Conservation (phyloP, 83 land plant genomes). For the Thuja plicata region DNA sequence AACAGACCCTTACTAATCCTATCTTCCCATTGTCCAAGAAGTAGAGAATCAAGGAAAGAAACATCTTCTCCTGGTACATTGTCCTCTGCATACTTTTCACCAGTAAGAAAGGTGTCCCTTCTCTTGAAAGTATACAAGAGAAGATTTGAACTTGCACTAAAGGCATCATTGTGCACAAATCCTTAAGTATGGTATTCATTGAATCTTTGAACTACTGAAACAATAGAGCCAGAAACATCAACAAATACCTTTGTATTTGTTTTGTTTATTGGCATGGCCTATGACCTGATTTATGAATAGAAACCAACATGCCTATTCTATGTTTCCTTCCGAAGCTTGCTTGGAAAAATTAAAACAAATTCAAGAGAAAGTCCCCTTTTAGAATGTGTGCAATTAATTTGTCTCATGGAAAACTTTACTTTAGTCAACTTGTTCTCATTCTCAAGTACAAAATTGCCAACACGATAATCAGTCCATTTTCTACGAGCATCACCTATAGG, state of each 20-base stretch:
- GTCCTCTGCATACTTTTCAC: slow-evolving; percentile 14
- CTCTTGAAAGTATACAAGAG: slow-evolving; percentile 26
- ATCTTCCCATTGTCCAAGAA: slow-evolving; percentile 98
- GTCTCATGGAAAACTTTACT: slow-evolving; percentile 63
- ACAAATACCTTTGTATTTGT: neutral
- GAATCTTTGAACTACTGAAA: neutral
- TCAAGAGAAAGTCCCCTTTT: slow-evolving; percentile 78
- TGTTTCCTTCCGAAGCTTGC: slow-evolving; percentile 27
- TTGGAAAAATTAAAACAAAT: slow-evolving; percentile 56
- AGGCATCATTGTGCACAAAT: neutral
- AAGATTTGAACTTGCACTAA: neutral
- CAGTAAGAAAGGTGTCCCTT: slow-evolving; percentile 11
- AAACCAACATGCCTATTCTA: neutral
- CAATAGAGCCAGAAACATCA: neutral
- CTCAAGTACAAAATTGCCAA: slow-evolving; percentile 51
- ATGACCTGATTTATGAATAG: neutral
- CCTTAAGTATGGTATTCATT: neutral
- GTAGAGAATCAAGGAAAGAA: slow-evolving; percentile 63
- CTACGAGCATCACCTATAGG: slow-evolving; percentile 33
- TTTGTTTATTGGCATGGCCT: neutral
- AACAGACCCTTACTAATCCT: slow-evolving; percentile 77
- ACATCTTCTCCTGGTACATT: slow-evolving; percentile 19
- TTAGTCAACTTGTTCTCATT: slow-evolving; percentile 36
- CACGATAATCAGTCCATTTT: slow-evolving; percentile 52
- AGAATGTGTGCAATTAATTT: slow-evolving; percentile 76